Evolutionary conservation across 2,329 filamentous ascomycete species (phyloP), one percentile per base, ranked within the genome.

Genomic region (Dothideomycetes sp.): DNA sequence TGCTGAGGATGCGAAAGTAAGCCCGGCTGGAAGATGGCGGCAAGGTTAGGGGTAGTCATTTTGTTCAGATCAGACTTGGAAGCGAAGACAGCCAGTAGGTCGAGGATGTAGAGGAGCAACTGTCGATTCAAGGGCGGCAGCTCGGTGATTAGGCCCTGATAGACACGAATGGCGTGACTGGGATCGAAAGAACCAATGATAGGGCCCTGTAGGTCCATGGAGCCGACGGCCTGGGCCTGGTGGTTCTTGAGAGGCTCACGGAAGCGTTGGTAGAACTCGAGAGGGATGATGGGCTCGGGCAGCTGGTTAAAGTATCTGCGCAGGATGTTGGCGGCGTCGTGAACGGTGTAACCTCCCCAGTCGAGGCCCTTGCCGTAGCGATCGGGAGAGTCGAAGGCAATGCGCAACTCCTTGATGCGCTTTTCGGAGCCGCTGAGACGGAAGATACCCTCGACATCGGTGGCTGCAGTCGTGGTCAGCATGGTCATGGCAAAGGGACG

Each of bases 341-440:
- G 91, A 29, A 98, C 91, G 1, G 91, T 98, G 61, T 94, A 98
- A 33, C 91, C 91, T 33, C 86, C 83, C 91, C 91, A 98, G 53
- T 94, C 84, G 18, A 98, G 73, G 12, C 91, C 91, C 64, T 98
- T 98, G 41, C 91, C 91, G 60, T 94, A 98, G 53, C 88, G 76
- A 54, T 94, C 86, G 28, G 91, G 91, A 0, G 89, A 94, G 63
- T 96, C 85, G 63, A 98, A 98, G 3, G 86, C 76, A 19, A 74
- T 78, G 62, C 93, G 89, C 20, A 98, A 75, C 61, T 96, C 91
- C 62, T 96, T 98, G 67, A 98, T 98, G 47, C 91, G 83, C 66
- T 95, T 96, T 58, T 94, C 89, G 24, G 91, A 96, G 36, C 91
- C 91, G 58, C 84, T 94, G 30, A 98, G 71, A 31, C 91, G 86